These are phyloP conservation scores for Moricandia moricandioides DNA, from an alignment of 345 rosid genomes.

Conservation along the genomic window DNA sequence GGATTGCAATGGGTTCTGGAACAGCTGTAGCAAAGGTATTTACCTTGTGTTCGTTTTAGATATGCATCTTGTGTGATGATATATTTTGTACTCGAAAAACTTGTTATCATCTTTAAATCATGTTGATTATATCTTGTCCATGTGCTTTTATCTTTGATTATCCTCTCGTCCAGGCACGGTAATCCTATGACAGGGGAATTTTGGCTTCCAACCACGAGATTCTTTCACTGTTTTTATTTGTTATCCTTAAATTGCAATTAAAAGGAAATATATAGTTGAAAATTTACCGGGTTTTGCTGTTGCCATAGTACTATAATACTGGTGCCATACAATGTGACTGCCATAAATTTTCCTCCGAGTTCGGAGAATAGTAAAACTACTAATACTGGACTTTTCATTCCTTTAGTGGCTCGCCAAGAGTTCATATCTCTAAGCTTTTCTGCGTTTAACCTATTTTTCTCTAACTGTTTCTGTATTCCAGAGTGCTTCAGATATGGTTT, in stretches of 20 bases:
- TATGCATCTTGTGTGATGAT: slow-evolving; percentile 12
- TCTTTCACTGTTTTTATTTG: not conserved
- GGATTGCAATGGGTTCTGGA: slow-evolving; percentile 99
- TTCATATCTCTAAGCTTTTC: slow-evolving; percentile 3
- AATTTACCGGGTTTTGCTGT: not conserved
- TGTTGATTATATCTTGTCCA: not conserved
- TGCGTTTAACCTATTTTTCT: slow-evolving; percentile 19
- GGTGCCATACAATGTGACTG: slow-evolving; percentile 1
- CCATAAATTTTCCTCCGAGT: not conserved
- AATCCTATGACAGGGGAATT: slow-evolving; percentile 6
- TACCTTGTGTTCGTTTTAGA: not conserved
- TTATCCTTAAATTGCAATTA: not conserved
- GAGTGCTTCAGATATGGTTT: slow-evolving; percentile 99
- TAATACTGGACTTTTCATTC: not conserved
- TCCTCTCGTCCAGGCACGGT: slow-evolving; percentile 6
- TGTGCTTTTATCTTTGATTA: slow-evolving; percentile 10
- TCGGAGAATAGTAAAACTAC: slow-evolving; percentile 18
- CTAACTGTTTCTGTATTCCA: slow-evolving; percentile 41
- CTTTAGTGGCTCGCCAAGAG: not conserved
- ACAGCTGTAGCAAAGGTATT: slow-evolving; percentile 97
- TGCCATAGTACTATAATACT: slow-evolving; percentile 11
- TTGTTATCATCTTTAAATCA: not conserved
- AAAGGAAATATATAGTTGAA: not conserved
- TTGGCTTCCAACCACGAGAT: not conserved
- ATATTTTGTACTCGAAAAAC: not conserved